These are phyloP conservation scores for Zygoascus flipseniorum DNA, from an alignment of 805 yeast species.

Conservation along the genomic window DNA sequence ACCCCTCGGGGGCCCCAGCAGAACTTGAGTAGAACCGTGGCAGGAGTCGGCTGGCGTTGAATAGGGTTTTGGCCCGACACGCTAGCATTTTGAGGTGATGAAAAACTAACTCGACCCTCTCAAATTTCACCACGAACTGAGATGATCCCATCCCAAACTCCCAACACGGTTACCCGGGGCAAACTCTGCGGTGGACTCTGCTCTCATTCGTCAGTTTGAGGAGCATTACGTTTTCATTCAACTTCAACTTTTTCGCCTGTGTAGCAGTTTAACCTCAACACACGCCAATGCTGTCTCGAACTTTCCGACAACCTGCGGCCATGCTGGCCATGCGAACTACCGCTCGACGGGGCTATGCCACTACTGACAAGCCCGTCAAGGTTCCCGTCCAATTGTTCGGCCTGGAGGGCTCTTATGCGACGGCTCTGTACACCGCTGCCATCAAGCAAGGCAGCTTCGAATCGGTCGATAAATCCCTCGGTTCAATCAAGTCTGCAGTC, in stretches of 20 bases:
- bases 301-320: not conserved
- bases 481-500: conserved; percentile 46
- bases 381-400: conserved; percentile 94
- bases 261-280: not conserved
- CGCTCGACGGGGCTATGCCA: conserved; percentile 13
- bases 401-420: conserved; percentile 93
- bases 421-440: conserved; percentile 89
- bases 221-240: not conserved
- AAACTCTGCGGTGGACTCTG: too few species aligned
- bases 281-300: not conserved
- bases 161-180: too few species aligned
- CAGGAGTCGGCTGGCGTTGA: too few species aligned
- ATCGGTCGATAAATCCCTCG: conserved; percentile 57
- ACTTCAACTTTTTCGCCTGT: not conserved
- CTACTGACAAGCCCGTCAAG: conserved; percentile 44
- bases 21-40: too few species aligned
- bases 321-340: not conserved
- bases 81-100: too few species aligned
- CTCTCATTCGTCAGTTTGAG: not conserved
- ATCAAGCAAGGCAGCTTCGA: conserved; percentile 72
- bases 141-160: too few species aligned
- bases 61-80: too few species aligned
- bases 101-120: too few species aligned
- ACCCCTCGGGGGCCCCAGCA: too few species aligned
- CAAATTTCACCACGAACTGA: too few species aligned